Percentiles rank a stretch among this genome's conserved stretches.
Evolutionary conservation across 2,329 filamentous ascomycete genomes (phyloP).

Genomic region (Phialophora tarda): DNA sequence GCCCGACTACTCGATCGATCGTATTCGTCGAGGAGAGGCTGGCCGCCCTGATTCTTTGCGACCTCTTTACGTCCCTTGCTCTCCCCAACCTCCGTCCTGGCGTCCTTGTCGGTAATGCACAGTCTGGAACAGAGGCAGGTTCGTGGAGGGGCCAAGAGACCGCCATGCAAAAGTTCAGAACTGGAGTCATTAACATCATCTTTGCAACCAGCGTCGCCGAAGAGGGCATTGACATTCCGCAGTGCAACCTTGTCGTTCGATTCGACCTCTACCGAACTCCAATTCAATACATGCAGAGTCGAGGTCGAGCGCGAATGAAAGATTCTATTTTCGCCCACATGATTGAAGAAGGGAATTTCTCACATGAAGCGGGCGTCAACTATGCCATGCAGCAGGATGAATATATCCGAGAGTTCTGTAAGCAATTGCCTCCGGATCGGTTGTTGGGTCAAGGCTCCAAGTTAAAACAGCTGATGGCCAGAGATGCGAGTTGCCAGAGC

Average conservation of each 20-base stretch:
- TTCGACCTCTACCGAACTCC: conserved; percentile 90
- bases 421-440: conserved; percentile 74
- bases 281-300: conserved; percentile 93
- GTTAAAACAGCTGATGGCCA: conserved; percentile 61
- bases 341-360: conserved; percentile 72
- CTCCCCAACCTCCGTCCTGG: conserved; percentile 66
- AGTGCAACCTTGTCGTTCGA: conserved; percentile 68
- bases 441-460: conserved; percentile 67
- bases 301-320: conserved; percentile 78
- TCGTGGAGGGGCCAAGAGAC: conserved; percentile 76
- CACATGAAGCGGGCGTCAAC: conserved; percentile 65
- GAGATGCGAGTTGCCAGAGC: conserved; percentile 47
- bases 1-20: conserved; percentile 72
- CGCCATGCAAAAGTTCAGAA: conserved; percentile 69
- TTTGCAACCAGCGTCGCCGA: conserved; percentile 70
- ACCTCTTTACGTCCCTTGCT: conserved; percentile 67
- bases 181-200: conserved; percentile 64
- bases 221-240: conserved; percentile 69
- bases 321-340: conserved; percentile 85
- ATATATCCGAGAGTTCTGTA: conserved; percentile 75
- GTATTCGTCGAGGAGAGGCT: conserved; percentile 82
- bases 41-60: conserved; percentile 74
- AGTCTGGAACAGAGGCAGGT: conserved; percentile 63
- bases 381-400: conserved; percentile 60
- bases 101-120: conserved; percentile 67